Base-by-base conservation (phyloP, 2,329 filamentous ascomycete species). In the Thielaviopsis punctulata region DNA sequence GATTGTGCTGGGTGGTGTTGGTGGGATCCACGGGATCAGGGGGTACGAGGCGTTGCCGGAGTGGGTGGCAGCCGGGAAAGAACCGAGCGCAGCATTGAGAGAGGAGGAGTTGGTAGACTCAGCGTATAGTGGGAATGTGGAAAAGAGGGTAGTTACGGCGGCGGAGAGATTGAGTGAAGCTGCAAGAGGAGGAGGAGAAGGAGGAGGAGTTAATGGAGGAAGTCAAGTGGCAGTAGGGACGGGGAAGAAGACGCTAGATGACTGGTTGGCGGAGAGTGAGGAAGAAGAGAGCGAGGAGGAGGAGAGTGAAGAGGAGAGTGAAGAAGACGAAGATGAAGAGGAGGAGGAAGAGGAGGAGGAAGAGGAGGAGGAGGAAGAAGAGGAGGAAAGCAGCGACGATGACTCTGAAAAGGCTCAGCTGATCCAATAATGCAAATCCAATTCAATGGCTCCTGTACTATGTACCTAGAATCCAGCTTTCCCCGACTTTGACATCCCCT, bases 211-310 rank as follows among this genome's bases (percentile, higher is more conserved):
- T 24, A 48, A 51, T 24, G 51, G 25, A 21, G 45, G 39, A 25
- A 55, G 57, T 7, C 60, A 57, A 13, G 55, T 61, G 15, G 65
- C 67, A 4, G 80, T 80, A 48, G 71, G 66, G 10, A 63, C 72
- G 1, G 73, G 74, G 49, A 78, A 79, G 41, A 95, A 94, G 74
- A 86, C 82, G 19, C 68, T 98, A 56, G 88, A 96, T 68, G 87
- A 95, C 63, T 96, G 92, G 89, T 71, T 96, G 53, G 87, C 82
- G 4, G 84, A 87, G 61, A 79, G 78, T 44, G 77, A 79, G 15
- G 72, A 70, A 24, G 76, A 73, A 1, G 75, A 75, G 10, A 71
- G 72, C 9, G 73, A 75, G 22, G 73, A 71, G 1, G 73, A 72
- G 6, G 70, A 72, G 5, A 75, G 74, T 2, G 69, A 72, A 6